Evolutionary conservation across 306 rosid species (phyloP).

Genomic region (Dicorynia guianensis): DNA sequence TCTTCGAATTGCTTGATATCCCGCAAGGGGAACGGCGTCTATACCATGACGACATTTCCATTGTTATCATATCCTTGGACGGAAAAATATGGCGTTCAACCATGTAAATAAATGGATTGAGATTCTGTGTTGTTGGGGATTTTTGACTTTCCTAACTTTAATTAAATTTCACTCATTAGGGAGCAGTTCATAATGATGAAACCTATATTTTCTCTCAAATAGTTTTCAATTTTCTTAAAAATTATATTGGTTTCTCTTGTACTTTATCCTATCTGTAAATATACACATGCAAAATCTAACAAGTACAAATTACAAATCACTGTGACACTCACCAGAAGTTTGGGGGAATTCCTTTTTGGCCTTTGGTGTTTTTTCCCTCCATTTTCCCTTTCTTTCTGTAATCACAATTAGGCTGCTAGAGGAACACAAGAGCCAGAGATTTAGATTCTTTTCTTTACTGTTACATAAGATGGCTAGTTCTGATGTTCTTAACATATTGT

Average conservation of each 20-base stretch:
- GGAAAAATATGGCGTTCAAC: conserved; percentile 82
- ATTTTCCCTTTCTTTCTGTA: not conserved
- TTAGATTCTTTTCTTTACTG: not conserved
- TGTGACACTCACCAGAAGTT: conserved; percentile 1
- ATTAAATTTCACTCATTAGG: too few relatives aligned
- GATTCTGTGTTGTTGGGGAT: too few relatives aligned
- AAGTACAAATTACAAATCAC: not conserved
- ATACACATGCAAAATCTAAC: too few relatives aligned
- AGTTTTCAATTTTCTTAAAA: too few relatives aligned
- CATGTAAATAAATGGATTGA: conserved; percentile 50
- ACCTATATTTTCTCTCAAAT: too few relatives aligned
- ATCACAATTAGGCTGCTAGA: not conserved
- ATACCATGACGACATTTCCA: conserved; percentile 84
- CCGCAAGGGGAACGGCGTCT: conserved; percentile 84
- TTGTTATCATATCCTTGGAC: conserved; percentile 73
- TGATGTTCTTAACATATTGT: conserved; percentile 7
- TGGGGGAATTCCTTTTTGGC: conserved; percentile 4
- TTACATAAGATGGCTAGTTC: not conserved
- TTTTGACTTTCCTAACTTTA: too few relatives aligned
- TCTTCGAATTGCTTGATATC: conserved; percentile 81
- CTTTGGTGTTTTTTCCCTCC: not conserved
- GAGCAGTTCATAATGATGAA: too few relatives aligned
- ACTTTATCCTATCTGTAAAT: too few relatives aligned
- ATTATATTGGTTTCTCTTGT: too few relatives aligned
- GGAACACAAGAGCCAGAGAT: not conserved